Conservation (phyloP, 2,329 filamentous ascomycete species). For the Fulvia fulva region DNA sequence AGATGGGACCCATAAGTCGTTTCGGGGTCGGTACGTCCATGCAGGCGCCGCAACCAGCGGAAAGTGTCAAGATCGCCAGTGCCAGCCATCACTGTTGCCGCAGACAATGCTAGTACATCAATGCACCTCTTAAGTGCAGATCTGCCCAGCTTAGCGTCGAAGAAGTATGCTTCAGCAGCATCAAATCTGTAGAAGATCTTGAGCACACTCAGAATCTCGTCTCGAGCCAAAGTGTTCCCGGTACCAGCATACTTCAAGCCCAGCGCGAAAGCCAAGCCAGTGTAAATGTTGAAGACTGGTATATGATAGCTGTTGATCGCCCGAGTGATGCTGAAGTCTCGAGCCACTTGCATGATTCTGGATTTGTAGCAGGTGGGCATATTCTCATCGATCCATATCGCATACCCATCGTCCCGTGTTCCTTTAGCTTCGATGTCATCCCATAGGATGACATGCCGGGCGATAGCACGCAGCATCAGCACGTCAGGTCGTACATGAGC, state of each 20-base stretch:
- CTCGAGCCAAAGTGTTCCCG: conserved; percentile 63
- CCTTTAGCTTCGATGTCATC: conserved; percentile 63
- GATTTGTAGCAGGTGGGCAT: conserved; percentile 65
- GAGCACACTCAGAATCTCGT: conserved; percentile 77
- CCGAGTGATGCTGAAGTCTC: conserved; percentile 13
- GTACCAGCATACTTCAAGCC: conserved; percentile 46
- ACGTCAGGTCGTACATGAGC: conserved; percentile 94
- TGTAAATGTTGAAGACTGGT: conserved; percentile 87
- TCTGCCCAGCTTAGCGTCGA: conserved; percentile 79
- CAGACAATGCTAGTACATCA: conserved; percentile 76
- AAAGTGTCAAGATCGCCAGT: conserved; percentile 85
- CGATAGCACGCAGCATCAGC: conserved; percentile 81
- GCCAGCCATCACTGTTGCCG: conserved; percentile 89
- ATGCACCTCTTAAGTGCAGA: conserved; percentile 87
- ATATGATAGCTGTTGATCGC: conserved; percentile 74
- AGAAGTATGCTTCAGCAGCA: conserved; percentile 44
- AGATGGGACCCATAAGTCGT: conserved; percentile 92
- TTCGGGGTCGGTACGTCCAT: conserved; percentile 78
- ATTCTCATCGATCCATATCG: conserved; percentile 66
- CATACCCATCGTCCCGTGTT: conserved; percentile 2
- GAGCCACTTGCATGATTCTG: conserved; percentile 46
- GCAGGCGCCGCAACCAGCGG: conserved; percentile 77
- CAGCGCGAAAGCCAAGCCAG: conserved; percentile 74
- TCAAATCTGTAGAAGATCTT: conserved; percentile 47
- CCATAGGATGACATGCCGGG: conserved; percentile 92